Evolutionary conservation across 768 basidiomycete species (phyloP), one percentile per base, ranked within the genome.

Genomic region (Porpolomopsis calyptriformis): DNA sequence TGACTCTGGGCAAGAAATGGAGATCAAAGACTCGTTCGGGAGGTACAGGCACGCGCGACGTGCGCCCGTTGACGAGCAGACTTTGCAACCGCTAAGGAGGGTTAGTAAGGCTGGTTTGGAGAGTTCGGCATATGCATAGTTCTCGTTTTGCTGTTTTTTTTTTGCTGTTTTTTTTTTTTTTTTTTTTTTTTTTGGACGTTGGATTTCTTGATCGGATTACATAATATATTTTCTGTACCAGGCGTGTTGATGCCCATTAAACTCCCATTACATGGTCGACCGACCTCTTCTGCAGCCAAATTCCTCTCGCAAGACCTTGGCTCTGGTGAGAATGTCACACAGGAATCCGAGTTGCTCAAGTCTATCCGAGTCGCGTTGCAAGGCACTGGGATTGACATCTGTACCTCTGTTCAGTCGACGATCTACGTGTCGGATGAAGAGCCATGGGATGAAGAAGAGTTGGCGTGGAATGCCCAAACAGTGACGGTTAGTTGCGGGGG

Each of bases 51-150:
- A 93, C 64, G 82, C 84, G 45, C 72, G 91, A 52, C 73, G 82
- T 36, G 88, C 89, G 23, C 91, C 92, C 2, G 90, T 93, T 22
- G 76, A 93, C 57, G 84, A 88, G 63, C 82, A 68, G 35, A 94
- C 92, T 27, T 63, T 94, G 52, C 91, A 94, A 61, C 92, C 92
- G 22, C 73, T 86, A 72, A 68, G 92, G 50, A 70, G 92, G 52
- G 91, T 91, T 49, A 91, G 87, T 60, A 96, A 96, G 65, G 91
- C 92, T 4, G 92, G 92, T 25, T 64, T 96, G 52, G 92, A 96
- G 68, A 89, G 80, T 57, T 73, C 70, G 23, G 56, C 57, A 22
- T 67, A 65, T 53, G 53, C 42, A 25, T 43, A 26, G 25, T 9
- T 20, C 14, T 4, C 18, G 42, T 27, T 16, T 19, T 16, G 42